Conservation (phyloP, 257 asterid species). For the Rhazya stricta region DNA sequence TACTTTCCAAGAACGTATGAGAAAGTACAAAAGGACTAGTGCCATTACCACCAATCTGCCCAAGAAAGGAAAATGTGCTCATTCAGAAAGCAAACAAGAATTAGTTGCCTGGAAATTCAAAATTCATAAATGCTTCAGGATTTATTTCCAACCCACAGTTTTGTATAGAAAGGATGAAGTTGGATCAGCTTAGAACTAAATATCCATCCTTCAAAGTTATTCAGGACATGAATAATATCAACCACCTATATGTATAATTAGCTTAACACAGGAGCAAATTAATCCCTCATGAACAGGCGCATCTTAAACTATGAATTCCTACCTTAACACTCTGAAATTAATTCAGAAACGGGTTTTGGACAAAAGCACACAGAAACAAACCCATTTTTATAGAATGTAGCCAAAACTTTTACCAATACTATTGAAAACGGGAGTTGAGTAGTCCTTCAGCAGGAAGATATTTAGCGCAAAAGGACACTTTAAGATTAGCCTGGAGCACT, state of each 20-base stretch:
- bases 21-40: slow-evolving; percentile 67
- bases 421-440: not conserved
- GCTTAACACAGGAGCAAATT: not conserved
- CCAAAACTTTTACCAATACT: not conserved
- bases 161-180: not conserved
- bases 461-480: not conserved
- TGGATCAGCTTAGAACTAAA: not conserved
- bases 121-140: not conserved
- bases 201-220: not conserved
- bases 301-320: not conserved
- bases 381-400: not conserved
- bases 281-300: not conserved
- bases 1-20: slow-evolving; percentile 64
- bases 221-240: not conserved
- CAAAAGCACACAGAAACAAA: not conserved
- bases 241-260: not conserved
- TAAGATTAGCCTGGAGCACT: not conserved
- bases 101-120: not conserved
- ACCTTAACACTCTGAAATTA: not conserved
- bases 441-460: not conserved
- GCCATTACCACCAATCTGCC: slow-evolving; percentile 80
- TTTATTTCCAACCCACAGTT: not conserved
- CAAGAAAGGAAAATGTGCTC: slow-evolving; percentile 20
- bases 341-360: not conserved
- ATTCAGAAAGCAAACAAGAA: slow-evolving; percentile 14